Conservation (phyloP, 2,329 filamentous ascomycete genomes). For the Clonostachys rosea region DNA sequence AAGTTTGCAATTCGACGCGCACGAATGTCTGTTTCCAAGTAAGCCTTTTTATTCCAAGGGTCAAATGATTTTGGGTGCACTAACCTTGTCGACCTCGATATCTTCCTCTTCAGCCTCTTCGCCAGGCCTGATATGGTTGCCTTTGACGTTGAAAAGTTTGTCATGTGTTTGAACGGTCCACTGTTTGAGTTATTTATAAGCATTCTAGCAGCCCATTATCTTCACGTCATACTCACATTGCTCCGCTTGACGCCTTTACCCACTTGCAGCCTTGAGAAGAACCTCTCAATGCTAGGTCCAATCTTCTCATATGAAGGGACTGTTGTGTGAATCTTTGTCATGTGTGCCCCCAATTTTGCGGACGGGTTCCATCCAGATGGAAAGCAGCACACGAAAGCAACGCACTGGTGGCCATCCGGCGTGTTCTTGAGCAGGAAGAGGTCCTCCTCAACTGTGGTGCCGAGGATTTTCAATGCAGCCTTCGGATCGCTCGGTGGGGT, state of each 20-base stretch:
- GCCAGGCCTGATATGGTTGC: too few relatives aligned
- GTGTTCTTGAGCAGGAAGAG: not conserved
- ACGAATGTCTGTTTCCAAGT: not conserved
- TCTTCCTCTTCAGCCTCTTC: not conserved
- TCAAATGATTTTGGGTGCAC: not conserved
- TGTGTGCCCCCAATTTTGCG: not conserved
- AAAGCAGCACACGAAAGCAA: not conserved
- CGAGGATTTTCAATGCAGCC: not conserved
- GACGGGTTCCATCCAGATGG: not conserved
- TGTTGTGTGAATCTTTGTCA: not conserved
- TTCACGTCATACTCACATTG: not conserved
- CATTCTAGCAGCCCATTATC: too few relatives aligned
- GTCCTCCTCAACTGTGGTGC: not conserved
- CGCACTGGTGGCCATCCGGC: not conserved
- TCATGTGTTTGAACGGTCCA: constrained; percentile 42
- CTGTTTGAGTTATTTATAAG: constrained; percentile 15
- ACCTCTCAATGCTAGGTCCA: not conserved
- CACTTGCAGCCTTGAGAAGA: not conserved
- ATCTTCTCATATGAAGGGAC: not conserved
- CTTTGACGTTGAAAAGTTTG: constrained; percentile 22
- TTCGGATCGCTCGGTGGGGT: not conserved
- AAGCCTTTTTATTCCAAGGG: not conserved
- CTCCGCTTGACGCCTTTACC: not conserved
- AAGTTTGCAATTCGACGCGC: not conserved
- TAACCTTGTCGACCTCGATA: not conserved